phyloP scores from a whole-genome alignment of 306 rosid genomes.

The Oxytropis ochrocephala region DNA sequence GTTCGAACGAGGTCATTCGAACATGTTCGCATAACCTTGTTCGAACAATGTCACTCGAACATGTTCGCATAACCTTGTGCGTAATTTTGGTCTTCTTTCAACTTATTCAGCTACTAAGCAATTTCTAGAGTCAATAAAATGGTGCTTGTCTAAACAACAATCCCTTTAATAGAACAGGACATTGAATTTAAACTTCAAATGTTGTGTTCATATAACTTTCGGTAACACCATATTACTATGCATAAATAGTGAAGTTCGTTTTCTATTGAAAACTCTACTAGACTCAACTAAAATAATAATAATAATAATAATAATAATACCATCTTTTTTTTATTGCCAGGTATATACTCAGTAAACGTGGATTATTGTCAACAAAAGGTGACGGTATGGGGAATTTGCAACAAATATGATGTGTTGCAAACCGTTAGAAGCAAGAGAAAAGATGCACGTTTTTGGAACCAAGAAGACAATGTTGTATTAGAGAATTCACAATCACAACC shows the following conservation, averaged over 20 bases:
- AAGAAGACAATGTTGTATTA: conserved; percentile 36
- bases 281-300: background rate
- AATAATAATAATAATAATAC: background rate
- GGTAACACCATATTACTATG: background rate
- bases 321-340: conserved; percentile 24
- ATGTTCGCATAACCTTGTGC: too few relatives aligned
- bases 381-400: conserved; percentile 94
- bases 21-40: too few relatives aligned
- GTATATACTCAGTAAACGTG: conserved; percentile 78
- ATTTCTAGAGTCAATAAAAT: background rate
- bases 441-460: conserved; percentile 76
- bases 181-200: background rate
- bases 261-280: background rate
- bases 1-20: too few relatives aligned
- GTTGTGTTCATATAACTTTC: conserved; percentile 13
- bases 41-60: too few relatives aligned
- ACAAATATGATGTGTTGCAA: conserved; percentile 63
- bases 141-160: background rate
- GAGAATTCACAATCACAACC: conserved; percentile 23
- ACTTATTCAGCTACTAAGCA: background rate
- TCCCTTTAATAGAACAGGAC: background rate
- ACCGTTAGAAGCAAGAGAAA: conserved; percentile 67
- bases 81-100: too few relatives aligned
- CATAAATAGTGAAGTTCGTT: conserved; percentile 4
- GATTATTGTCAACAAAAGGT: conserved; percentile 69